A percentile compares a stretch with the other conserved stretches of the same genome.
Evolutionary conservation across 202 grass and related monocot genomes (phyloP).

Genomic region (Eragrostis tef): DNA sequence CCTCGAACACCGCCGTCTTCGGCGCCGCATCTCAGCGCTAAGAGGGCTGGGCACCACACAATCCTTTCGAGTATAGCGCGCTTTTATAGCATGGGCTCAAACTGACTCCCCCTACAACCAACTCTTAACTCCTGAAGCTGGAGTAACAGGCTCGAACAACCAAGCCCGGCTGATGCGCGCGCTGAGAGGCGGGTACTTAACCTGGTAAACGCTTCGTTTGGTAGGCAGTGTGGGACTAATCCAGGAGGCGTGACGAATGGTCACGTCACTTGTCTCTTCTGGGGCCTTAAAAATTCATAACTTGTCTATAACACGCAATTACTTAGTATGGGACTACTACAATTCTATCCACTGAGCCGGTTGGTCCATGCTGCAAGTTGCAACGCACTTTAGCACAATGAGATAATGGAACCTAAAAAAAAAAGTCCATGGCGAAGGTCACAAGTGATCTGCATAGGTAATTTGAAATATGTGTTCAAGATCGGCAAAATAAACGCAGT

Average conservation of each 20-base stretch:
- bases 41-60: background rate
- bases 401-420: background rate
- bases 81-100: background rate
- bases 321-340: too few species aligned
- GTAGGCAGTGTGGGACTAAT: constrained; percentile 28
- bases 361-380: background rate
- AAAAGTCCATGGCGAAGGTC: too few species aligned
- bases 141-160: constrained; percentile 24
- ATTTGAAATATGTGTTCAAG: background rate
- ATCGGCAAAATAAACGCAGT: background rate
- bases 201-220: accelerated
- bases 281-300: too few species aligned
- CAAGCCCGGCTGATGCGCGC: background rate
- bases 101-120: background rate
- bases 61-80: background rate
- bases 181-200: background rate
- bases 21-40: too few species aligned
- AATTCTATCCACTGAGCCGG: too few species aligned
- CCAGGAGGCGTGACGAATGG: background rate
- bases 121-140: constrained; percentile 42
- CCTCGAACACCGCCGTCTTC: background rate
- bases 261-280: background rate
- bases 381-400: background rate
- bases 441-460: background rate
- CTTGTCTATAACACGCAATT: too few species aligned